A percentile compares a stretch with the other conserved stretches of the same genome.
Evolutionary conservation across 768 basidiomycete genomes (phyloP).

Genomic region (Lactarius pseudohatsudake): DNA sequence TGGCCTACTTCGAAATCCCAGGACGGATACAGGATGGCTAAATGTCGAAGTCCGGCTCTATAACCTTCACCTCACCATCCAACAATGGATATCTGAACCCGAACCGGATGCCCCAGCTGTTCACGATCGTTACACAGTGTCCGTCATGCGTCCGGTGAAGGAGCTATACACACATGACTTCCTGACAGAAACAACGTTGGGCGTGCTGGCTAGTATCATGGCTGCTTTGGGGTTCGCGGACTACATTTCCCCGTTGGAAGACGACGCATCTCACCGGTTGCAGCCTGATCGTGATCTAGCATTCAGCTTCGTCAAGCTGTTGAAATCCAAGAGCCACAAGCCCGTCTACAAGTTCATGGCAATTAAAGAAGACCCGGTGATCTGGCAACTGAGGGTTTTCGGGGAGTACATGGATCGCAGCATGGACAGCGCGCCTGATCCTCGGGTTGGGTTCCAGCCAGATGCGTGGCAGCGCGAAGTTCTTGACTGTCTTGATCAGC

Average conservation of each 20-base stretch:
- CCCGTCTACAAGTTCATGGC: conserved; percentile 52
- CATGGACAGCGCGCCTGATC: conserved; percentile 61
- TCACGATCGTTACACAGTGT: conserved; percentile 48
- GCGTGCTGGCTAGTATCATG: conserved; percentile 43
- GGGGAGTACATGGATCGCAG: conserved; percentile 72
- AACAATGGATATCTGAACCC: conserved; percentile 51
- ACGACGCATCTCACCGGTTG: conserved; percentile 27
- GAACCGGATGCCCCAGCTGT: conserved; percentile 39
- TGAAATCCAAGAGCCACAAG: conserved; percentile 44
- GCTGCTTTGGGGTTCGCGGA: conserved; percentile 48
- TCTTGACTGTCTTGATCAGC: conserved; percentile 58
- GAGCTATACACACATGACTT: conserved; percentile 41
- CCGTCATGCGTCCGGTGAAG: conserved; percentile 50
- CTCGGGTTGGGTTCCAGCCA: conserved; percentile 60
- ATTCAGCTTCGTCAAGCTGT: conserved; percentile 59
- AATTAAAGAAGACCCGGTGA: conserved; percentile 54
- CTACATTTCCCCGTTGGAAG: conserved; percentile 36
- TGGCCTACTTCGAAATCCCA: conserved; percentile 47
- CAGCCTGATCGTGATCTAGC: conserved; percentile 35
- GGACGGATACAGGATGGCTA: conserved; percentile 44
- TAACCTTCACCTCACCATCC: conserved; percentile 50
- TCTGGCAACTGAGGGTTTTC: conserved; percentile 69
- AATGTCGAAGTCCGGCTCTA: conserved; percentile 53
- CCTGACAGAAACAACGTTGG: conserved; percentile 39
- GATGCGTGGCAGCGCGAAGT: conserved; percentile 73